phyloP scores from a whole-genome alignment of 352 stramenopile genomes.

The Pythium utonaiense region DNA sequence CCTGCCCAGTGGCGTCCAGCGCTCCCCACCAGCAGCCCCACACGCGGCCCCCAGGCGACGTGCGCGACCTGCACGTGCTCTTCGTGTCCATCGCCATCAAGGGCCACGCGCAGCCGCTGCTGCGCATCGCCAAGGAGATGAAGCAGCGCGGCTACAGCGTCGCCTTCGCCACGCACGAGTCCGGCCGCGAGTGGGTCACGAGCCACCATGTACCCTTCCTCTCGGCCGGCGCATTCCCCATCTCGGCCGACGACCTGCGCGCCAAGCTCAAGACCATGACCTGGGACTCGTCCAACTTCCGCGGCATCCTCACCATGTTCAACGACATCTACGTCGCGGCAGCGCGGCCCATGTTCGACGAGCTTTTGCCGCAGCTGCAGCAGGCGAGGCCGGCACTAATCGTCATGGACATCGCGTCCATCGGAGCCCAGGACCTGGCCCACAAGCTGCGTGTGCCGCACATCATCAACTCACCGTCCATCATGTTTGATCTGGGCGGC shows the following conservation, averaged over 20 bases:
- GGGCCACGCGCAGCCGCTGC: constrained; percentile 69
- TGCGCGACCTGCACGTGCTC: constrained; percentile 42
- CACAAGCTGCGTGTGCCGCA: constrained; percentile 75
- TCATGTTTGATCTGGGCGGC: constrained; percentile 77
- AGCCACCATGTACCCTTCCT: constrained; percentile 59
- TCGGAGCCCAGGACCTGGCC: constrained; percentile 75
- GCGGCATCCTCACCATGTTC: constrained; percentile 86
- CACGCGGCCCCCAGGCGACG: constrained; percentile 1
- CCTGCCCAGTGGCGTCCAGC: neutral
- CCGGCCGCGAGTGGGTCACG: constrained; percentile 64
- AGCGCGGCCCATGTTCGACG: constrained; percentile 75
- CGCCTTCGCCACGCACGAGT: constrained; percentile 82
- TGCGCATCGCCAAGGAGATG: constrained; percentile 78
- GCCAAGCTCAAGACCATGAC: constrained; percentile 77
- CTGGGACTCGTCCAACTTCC: constrained; percentile 78
- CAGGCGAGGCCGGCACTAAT: constrained; percentile 53
- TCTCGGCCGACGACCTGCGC: constrained; percentile 67
- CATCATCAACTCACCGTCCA: constrained; percentile 83
- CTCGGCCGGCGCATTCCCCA: constrained; percentile 68
- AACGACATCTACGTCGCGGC: constrained; percentile 84
- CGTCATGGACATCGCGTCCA: constrained; percentile 77
- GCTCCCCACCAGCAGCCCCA: neutral
- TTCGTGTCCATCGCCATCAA: constrained; percentile 85
- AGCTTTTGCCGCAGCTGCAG: constrained; percentile 49
- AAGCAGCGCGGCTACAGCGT: constrained; percentile 64